phyloP scores from a whole-genome alignment of 2,329 filamentous ascomycete genomes.

The Exophiala mesophila region DNA sequence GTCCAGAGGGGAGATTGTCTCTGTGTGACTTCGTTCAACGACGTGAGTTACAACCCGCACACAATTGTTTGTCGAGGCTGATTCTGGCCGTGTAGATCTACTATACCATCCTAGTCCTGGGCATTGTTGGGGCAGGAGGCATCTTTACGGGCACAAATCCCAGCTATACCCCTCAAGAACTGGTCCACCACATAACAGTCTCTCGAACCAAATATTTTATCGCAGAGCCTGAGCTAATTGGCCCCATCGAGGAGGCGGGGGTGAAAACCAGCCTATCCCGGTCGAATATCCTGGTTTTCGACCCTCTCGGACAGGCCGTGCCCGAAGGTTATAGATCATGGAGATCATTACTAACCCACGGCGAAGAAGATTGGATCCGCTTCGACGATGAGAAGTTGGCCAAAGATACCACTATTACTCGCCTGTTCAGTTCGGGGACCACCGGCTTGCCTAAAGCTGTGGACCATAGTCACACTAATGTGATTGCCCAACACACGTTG shows the following conservation, averaged over 20 bases:
- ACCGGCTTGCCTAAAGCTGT: conserved; percentile 58
- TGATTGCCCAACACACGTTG: conserved; percentile 46
- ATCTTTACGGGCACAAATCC: conserved; percentile 49
- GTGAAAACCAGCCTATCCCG: conserved; percentile 36
- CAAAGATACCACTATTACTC: conserved; percentile 44
- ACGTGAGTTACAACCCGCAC: conserved; percentile 20
- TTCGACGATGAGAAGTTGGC: conserved; percentile 35
- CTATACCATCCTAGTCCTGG: conserved; percentile 36
- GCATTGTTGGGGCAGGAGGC: conserved; percentile 43
- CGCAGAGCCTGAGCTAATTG: conserved; percentile 39
- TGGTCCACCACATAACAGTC: conserved; percentile 43
- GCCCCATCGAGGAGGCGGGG: conserved; percentile 38
- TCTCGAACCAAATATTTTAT: conserved; percentile 44
- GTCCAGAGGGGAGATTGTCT: conserved; percentile 47
- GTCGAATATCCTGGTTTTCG: conserved; percentile 45
- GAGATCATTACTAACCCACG: conserved; percentile 39
- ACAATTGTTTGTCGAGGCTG: background rate
- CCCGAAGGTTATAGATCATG: conserved; percentile 40
- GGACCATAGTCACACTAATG: conserved; percentile 49
- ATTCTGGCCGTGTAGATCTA: conserved; percentile 24
- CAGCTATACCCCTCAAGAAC: conserved; percentile 43
- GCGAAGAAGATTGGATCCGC: conserved; percentile 40
- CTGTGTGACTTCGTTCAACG: conserved; percentile 54
- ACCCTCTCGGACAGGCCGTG: conserved; percentile 34
- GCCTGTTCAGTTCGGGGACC: conserved; percentile 54